Conservation (phyloP, 768 basidiomycete species). For the Lentinula sp. region DNA sequence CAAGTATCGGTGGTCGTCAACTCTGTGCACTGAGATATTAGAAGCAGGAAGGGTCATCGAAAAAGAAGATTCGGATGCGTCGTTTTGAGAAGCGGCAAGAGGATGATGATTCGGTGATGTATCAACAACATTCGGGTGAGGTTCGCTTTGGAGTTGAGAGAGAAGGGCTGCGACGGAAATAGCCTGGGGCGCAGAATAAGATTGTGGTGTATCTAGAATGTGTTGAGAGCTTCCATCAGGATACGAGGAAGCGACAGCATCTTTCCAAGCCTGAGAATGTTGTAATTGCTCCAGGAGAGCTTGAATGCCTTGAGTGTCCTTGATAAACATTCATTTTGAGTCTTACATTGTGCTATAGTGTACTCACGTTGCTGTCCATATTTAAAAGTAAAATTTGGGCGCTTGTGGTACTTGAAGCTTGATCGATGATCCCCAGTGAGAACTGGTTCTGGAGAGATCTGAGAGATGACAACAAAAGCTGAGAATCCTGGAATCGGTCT, state of each 20-base stretch:
- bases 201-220: conserved; percentile 7
- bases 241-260: conserved; percentile 15
- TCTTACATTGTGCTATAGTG: not conserved
- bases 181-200: not conserved
- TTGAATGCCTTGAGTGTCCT: conserved; percentile 65
- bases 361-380: conserved; percentile 53
- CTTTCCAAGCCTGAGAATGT: conserved; percentile 66
- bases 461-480: no score
- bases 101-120: not conserved
- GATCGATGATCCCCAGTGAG: no score
- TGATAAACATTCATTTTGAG: not conserved
- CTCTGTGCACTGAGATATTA: not conserved
- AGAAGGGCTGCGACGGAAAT: conserved; percentile 50
- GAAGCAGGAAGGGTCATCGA: conserved; percentile 2
- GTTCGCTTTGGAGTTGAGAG: conserved; percentile 47
- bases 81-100: not conserved
- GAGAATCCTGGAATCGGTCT: no score
- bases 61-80: not conserved
- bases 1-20: conserved; percentile 36
- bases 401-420: no score
- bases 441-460: no score
- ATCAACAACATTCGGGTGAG: conserved; percentile 1
- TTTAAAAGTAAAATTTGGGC: no score
- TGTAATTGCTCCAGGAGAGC: conserved; percentile 68
- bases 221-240: not conserved